Evolutionary conservation across 169 alveolate species (phyloP), one percentile per base, ranked within the genome.

Genomic region (Plasmodium relictum): DNA sequence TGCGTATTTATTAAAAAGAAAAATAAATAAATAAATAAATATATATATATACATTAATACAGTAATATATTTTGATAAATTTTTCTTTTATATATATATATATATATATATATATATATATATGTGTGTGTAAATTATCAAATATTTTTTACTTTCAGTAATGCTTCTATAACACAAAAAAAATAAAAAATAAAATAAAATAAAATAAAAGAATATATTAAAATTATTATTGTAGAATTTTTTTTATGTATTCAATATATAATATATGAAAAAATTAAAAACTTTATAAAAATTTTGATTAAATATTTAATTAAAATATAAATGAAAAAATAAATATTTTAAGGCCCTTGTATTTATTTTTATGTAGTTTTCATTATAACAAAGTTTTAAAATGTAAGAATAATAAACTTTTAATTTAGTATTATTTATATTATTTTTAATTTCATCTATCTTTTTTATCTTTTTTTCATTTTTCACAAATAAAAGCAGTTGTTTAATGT

Each of bases 341-440:
- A 76, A 48, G n/a, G 89, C 89, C 8, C 89, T 52, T 14, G 89
- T 76, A 42, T 76, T 76, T 76, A 76, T 76, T 76, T 76, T 68
- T 45, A 63, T 65, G 41, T 76, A 76, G 12, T 41, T 65, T 56
- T 76, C 89, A 56, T 76, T 72, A 14, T 63, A 54, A 39, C 78
- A 76, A 6, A 76, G 20, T 39, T 76, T 76, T 50, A 76, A 56
- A 10, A 76, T 76, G 58, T 76, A 20, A 2, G 73, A 63, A 65
- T 76, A 76, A 56, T 76, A 63, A 10, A 12, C 10, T 22, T 52
- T 76, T 39, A 76, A 48, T 20, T 76, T 63, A 7, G 7, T 41
- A 9, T 65, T 14, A 45, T 65, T 42, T 12, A 41, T 0, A 6
- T 42, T 37, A 10, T n/a, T 54, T 44, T 22, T 16, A 16, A 58